phyloP scores from a whole-genome alignment of 2,329 filamentous ascomycete species.

The Penicillium sp. region DNA sequence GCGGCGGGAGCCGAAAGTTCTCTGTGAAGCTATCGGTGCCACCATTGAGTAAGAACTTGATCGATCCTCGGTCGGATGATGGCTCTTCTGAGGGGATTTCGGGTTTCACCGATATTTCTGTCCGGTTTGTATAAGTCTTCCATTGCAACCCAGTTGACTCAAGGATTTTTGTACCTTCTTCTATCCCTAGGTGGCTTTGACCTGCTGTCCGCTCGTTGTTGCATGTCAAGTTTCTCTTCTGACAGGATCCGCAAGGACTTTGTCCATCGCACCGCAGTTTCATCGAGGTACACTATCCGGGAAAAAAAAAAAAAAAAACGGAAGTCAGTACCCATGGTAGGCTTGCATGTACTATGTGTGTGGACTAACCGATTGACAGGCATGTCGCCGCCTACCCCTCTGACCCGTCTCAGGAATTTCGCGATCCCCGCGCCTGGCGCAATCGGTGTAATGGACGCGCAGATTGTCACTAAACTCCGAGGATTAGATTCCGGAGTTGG shows the following conservation, averaged over 20 bases:
- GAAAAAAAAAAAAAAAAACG: no score
- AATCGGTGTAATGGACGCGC: constrained; percentile 46
- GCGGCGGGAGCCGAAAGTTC: constrained; percentile 43
- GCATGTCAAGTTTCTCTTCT: constrained; percentile 43
- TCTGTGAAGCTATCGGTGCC: constrained; percentile 48
- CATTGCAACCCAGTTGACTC: background rate
- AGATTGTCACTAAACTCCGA: constrained; percentile 42
- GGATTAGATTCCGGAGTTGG: background rate
- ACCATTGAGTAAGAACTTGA: constrained; percentile 47
- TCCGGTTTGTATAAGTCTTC: background rate
- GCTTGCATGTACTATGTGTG: background rate
- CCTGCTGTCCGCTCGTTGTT: constrained; percentile 33
- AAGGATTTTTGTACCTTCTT: constrained; percentile 17
- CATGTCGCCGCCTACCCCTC: constrained; percentile 47
- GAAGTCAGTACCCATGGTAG: background rate
- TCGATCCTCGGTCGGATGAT: constrained; percentile 44
- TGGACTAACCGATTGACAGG: constrained; percentile 44
- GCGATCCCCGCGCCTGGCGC: constrained; percentile 41
- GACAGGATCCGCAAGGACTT: constrained; percentile 45
- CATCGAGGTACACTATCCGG: constrained; percentile 44
- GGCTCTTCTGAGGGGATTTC: constrained; percentile 32
- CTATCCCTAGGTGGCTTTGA: constrained; percentile 11
- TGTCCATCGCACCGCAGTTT: constrained; percentile 48
- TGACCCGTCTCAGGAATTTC: constrained; percentile 46
- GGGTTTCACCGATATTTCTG: constrained; percentile 22